These are phyloP conservation scores for Pterula multifida DNA, from an alignment of 1,284 basidiomycete species.

Conservation along the genomic window DNA sequence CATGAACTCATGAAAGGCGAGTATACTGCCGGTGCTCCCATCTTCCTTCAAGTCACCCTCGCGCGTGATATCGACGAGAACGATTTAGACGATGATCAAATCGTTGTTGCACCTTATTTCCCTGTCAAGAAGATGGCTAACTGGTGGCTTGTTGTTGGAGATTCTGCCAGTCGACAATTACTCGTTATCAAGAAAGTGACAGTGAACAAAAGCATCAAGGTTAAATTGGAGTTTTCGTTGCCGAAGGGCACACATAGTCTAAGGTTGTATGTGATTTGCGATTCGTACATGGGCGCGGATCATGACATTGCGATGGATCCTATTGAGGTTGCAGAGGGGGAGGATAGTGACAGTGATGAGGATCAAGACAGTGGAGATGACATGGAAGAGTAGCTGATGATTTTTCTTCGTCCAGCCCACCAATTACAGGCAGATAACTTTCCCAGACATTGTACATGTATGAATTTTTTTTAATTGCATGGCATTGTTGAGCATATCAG, in stretches of 20 bases:
- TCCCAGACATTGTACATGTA: too few species aligned
- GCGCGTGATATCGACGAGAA: constrained; percentile 81
- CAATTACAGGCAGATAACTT: too few species aligned
- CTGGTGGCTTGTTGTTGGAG: constrained; percentile 96
- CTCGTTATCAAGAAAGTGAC: constrained; percentile 95
- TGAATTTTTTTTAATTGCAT: too few species aligned
- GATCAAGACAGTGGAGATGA: constrained; percentile 62
- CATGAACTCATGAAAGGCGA: constrained; percentile 76
- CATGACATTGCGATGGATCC: constrained; percentile 76
- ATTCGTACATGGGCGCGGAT: constrained; percentile 84
- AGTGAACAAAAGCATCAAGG: constrained; percentile 62
- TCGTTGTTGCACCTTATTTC: constrained; percentile 86
- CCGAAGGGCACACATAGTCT: constrained; percentile 76
- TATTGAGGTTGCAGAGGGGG: constrained; percentile 81
- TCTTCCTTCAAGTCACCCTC: constrained; percentile 72
- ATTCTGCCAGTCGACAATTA: constrained; percentile 60
- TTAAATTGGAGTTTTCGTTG: constrained; percentile 84
- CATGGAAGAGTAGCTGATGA: constrained; percentile 28
- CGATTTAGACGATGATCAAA: constrained; percentile 65
- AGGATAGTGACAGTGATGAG: constrained; percentile 61
- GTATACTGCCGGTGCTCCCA: constrained; percentile 75
- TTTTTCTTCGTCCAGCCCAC: too few species aligned
- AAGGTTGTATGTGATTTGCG: constrained; percentile 88
- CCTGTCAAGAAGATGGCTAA: constrained; percentile 85
- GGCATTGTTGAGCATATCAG: too few species aligned